Evolutionary conservation across 306 rosid genomes (phyloP), one percentile per base, ranked within the genome.

Genomic region (Ammopiptanthus mongolicus): DNA sequence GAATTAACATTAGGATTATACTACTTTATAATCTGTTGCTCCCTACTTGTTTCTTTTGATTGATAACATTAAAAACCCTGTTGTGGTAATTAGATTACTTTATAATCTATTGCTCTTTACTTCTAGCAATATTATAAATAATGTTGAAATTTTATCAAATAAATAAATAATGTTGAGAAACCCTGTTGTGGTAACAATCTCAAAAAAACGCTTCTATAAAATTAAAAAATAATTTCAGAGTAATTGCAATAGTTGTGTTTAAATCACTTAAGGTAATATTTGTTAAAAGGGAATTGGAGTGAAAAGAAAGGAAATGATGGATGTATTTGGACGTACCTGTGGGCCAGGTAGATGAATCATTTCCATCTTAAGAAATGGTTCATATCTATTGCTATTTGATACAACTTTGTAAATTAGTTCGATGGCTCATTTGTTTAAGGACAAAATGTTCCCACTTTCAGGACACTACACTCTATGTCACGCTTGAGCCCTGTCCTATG

Each of bases 401-500:
- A 39, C 78, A 36, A 48, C 50, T 55, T 65, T 29, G 55, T 69
- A 52, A 51, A 58, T 25, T 19, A 29, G 55, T 65, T 48, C 64
- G 70, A 67, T 73, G 61, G 28, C 63, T 83, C 53, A 81, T 46
- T 69, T 73, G 29, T 80, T 74, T 42, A 65, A 75, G 82, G 56
- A 9, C 51, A 82, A 34, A 73, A 72, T 37, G 71, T 69, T 57
- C 47, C 58, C 3, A 17, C 23, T 60, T 55, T 60, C 81, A 96
- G 99, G 98, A 85, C 18, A 73, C 90, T 31, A 87, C 97, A 31
- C 97, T 92, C 13, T 90, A 92, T 69, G 96, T 96, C 29, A 96
- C 99, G 11, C 98, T 96, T 78, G 99, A 96, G 72, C 99, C 99
- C 8, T 96, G 99, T 68, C 89, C 98, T n/a, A 96, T 96, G 98